Percentiles rank a stretch among this genome's conserved stretches.
These are phyloP conservation scores for Rutstroemia sydowiana DNA, from an alignment of 2,329 filamentous ascomycete species.

Conservation along the genomic window DNA sequence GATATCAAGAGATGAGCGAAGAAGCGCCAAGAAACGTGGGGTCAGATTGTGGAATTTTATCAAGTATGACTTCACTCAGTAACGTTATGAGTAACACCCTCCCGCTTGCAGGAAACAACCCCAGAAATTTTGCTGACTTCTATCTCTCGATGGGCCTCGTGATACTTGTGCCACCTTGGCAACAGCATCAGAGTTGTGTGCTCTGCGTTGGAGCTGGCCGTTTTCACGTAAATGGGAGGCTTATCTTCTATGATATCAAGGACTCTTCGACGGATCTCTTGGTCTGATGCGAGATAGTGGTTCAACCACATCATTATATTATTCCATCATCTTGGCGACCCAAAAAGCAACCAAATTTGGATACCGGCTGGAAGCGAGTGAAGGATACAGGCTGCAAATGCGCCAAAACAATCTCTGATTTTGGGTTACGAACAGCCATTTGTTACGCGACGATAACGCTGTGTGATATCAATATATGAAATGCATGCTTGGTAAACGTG, in stretches of 20 bases:
- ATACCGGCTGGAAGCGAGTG: too few relatives aligned
- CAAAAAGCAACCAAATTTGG: too few relatives aligned
- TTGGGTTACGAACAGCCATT: too few relatives aligned
- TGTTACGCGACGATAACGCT: too few relatives aligned
- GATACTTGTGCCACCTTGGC: slow-evolving; percentile 4
- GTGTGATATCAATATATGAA: too few relatives aligned
- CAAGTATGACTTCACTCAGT: slow-evolving; percentile 4
- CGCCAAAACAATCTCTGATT: too few relatives aligned
- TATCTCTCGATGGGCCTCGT: not conserved
- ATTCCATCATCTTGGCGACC: too few relatives aligned
- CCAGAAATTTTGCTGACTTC: not conserved
- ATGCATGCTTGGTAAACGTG: too few relatives aligned
- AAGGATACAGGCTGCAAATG: too few relatives aligned
- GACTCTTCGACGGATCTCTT: too few relatives aligned
- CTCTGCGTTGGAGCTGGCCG: not conserved
- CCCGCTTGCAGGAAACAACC: slow-evolving; percentile 4
- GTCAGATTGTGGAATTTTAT: not conserved
- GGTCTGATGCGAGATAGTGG: too few relatives aligned
- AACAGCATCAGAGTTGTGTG: not conserved
- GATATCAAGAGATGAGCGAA: slow-evolving; percentile 6
- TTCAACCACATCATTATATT: too few relatives aligned
- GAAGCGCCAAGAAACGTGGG: slow-evolving; percentile 1
- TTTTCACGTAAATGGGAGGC: not conserved
- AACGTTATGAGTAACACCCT: slow-evolving; percentile 5
- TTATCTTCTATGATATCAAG: slow-evolving; percentile 6